phyloP scores from a whole-genome alignment of 495 filamentous ascomycete species.

The Aspergillus homomorphus region DNA sequence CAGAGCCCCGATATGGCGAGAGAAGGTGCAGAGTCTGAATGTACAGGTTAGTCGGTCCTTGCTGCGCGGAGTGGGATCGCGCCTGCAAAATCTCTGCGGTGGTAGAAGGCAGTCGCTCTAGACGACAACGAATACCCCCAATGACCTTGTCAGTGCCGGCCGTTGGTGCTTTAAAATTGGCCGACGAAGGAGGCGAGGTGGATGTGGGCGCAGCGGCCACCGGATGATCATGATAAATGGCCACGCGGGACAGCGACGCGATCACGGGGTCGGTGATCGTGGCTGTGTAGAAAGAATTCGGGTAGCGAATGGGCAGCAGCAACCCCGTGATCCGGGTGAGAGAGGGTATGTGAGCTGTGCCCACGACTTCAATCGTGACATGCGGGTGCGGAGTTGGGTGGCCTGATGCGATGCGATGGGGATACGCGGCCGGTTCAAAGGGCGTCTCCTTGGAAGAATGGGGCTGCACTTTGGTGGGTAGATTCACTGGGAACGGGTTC shows the following conservation, averaged over 20 bases:
- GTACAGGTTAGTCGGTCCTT: conserved; percentile 59
- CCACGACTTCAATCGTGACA: conserved; percentile 56
- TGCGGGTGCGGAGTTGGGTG: conserved; percentile 39
- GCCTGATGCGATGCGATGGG: conserved; percentile 26
- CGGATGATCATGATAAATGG: conserved; percentile 60
- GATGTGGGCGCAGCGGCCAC: conserved; percentile 35
- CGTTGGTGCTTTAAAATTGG: conserved; percentile 16
- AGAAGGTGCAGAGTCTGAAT: conserved; percentile 83
- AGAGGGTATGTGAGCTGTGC: conserved; percentile 62
- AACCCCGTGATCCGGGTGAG: conserved; percentile 79
- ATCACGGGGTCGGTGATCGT: conserved; percentile 64
- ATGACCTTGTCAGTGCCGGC: conserved; percentile 58
- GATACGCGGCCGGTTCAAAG: conserved; percentile 34
- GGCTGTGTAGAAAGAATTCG: conserved; percentile 78
- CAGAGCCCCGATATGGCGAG: conserved; percentile 74
- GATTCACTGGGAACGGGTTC: conserved; percentile 15
- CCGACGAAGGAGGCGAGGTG: background rate
- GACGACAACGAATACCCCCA: conserved; percentile 79
- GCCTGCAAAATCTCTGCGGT: conserved; percentile 14
- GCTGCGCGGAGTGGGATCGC: conserved; percentile 29
- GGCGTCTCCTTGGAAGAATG: conserved; percentile 25
- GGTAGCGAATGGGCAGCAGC: conserved; percentile 84
- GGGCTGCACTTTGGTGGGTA: conserved; percentile 26
- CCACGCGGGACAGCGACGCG: conserved; percentile 72
- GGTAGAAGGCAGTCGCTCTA: conserved; percentile 51